Conservation (phyloP, 345 rosid genomes). For the Lepidium sativum region DNA sequence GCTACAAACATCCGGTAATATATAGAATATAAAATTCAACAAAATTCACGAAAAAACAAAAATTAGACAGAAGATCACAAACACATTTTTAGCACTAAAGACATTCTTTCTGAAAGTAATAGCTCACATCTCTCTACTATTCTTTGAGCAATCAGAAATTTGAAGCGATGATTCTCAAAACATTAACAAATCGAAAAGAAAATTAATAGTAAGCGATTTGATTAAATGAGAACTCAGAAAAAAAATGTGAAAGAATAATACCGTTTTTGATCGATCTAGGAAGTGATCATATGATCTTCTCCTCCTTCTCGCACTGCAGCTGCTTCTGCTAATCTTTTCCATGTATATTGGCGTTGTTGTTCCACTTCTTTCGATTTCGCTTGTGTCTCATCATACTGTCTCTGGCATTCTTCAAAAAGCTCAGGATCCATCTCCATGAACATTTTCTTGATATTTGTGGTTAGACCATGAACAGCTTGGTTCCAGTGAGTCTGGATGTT, state of each 20-base stretch:
- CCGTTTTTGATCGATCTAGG: constrained; percentile 9
- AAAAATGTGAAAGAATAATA: constrained; percentile 16
- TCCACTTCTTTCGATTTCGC: constrained; percentile 32
- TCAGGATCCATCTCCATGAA: constrained; percentile 67
- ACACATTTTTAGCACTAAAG: constrained; percentile 20
- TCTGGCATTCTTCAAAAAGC: constrained; percentile 63
- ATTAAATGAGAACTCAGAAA: neutral
- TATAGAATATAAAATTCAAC: neutral
- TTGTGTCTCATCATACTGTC: constrained; percentile 51
- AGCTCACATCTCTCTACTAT: constrained; percentile 15
- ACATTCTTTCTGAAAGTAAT: constrained; percentile 4
- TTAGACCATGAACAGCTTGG: constrained; percentile 74
- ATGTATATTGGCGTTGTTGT: constrained; percentile 47
- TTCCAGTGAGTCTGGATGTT: constrained; percentile 74
- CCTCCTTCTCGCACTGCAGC: constrained; percentile 33
- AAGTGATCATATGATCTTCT: constrained; percentile 25
- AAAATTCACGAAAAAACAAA: neutral
- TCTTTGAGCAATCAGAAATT: constrained; percentile 16
- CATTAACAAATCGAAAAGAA: neutral
- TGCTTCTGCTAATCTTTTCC: constrained; percentile 68
- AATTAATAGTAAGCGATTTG: constrained; percentile 3
- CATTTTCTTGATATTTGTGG: constrained; percentile 63
- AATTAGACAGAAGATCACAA: constrained; percentile 14
- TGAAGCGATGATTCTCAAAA: constrained; percentile 2
- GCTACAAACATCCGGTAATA: constrained; percentile 8